A percentile compares a stretch with the other conserved stretches of the same genome.
Evolutionary conservation across 192 early-diverging fungal genomes (phyloP).

Genomic region (Paraglomus occultum): DNA sequence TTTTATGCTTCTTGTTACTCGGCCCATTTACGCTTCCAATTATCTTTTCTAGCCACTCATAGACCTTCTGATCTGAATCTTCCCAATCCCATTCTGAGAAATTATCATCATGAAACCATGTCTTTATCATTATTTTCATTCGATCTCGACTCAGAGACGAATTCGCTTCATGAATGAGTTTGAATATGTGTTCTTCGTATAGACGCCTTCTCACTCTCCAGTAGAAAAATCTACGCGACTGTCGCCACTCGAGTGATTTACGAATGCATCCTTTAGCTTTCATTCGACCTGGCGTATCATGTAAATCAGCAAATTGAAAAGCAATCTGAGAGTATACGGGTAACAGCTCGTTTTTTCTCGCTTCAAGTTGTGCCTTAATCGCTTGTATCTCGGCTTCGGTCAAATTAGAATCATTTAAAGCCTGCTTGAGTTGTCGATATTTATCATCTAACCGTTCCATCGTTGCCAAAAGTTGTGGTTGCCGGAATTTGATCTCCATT

Average conservation of each 20-base stretch:
- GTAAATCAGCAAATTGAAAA: slow-evolving; percentile 96
- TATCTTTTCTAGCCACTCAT: slow-evolving; percentile 61
- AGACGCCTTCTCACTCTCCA: slow-evolving; percentile 85
- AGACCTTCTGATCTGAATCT: slow-evolving; percentile 56
- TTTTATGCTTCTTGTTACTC: neutral
- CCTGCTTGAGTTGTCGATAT: slow-evolving; percentile 71
- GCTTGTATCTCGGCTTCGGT: slow-evolving; percentile 61
- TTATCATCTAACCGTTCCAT: slow-evolving; percentile 89
- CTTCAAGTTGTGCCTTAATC: slow-evolving; percentile 71
- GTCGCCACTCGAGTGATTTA: slow-evolving; percentile 73
- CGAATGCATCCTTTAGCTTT: slow-evolving; percentile 88
- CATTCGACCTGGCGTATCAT: slow-evolving; percentile 96
- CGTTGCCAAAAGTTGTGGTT: slow-evolving; percentile 84
- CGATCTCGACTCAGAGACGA: slow-evolving; percentile 48
- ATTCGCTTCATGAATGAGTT: slow-evolving; percentile 51
- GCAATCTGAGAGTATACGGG: slow-evolving; percentile 93
- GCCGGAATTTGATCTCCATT: slow-evolving; percentile 98
- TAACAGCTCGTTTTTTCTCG: slow-evolving; percentile 80
- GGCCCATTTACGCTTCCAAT: slow-evolving; percentile 36
- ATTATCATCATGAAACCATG: slow-evolving; percentile 68
- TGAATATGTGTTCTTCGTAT: slow-evolving; percentile 73
- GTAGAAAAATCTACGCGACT: slow-evolving; percentile 88
- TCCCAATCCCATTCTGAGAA: slow-evolving; percentile 46
- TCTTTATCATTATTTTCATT: slow-evolving; percentile 47
- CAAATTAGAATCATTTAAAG: slow-evolving; percentile 52